Base-by-base conservation (phyloP, 2,329 filamentous ascomycete genomes). In the Colletotrichum limetticola region DNA sequence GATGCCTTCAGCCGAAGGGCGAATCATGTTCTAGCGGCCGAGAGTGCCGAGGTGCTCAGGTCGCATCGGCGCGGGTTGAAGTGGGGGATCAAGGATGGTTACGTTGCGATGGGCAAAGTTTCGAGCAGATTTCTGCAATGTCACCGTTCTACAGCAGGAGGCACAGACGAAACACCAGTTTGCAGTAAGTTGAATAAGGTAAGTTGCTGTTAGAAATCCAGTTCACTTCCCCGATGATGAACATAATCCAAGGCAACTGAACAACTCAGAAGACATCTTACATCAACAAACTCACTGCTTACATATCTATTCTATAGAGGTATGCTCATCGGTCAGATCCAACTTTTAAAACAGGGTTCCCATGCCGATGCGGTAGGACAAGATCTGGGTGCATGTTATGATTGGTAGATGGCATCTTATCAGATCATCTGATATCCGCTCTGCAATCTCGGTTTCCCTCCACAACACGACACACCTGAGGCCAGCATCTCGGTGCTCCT, bases 351-450 rank as follows among this genome's bases (percentile, higher is more conserved):
- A 37, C 60, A 65, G 37, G 56, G 59, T 61, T 72, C 46, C 22
- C 56, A 52, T 24, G 60, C 19, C 26, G 6, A 3, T 37, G 26
- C 4, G 6, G 12, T 6, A 28, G 46, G 6, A 46, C 35, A n/a
- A 65, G 59, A 70, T 61, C 60, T 57, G 6, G 66, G 35, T 46
- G 3, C 6, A 1, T 2, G 0, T 1, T 11, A 1, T 64, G 46
- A 65, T 70, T 69, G 42, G 59, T 5, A 9, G 6, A 8, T 49
- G 19, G 1, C 30, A 72, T 69, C 59, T 64, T 64, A 65, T 70
- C 66, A 70, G 60, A 69, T 64, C 9, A 52, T 49, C 56, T 49
- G 66, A 57, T 46, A 70, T 70, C 66, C 55, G 59, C 66, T 37
- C 9, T 7, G 42, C 12, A 63, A 63, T 68, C 28, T 53, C 52